phyloP scores from a whole-genome alignment of 1,284 basidiomycete genomes.

The Malassezia vespertilionis region DNA sequence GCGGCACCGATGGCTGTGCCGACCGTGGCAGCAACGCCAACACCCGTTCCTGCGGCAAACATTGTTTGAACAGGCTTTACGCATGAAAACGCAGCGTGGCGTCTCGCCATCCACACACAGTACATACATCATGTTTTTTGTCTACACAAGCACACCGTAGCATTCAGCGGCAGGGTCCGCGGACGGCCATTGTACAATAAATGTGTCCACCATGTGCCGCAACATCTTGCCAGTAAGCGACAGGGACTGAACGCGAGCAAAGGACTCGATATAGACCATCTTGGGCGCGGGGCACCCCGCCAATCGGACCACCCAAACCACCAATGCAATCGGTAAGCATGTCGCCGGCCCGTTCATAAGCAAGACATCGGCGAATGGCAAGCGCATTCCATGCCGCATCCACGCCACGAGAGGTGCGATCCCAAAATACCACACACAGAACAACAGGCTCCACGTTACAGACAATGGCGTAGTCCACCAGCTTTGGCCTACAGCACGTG shows the following conservation, averaged over 20 bases:
- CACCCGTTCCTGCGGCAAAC: background rate
- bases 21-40: background rate
- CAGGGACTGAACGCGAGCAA: slow-evolving; percentile 71
- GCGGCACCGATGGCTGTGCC: slow-evolving; percentile 10
- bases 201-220: slow-evolving; percentile 69
- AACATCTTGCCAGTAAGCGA: slow-evolving; percentile 77
- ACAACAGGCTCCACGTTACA: slow-evolving; percentile 19
- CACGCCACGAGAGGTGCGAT: slow-evolving; percentile 13
- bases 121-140: background rate
- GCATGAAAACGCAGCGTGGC: background rate
- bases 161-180: slow-evolving; percentile 4
- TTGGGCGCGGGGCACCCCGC: slow-evolving; percentile 53
- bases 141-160: slow-evolving; percentile 9
- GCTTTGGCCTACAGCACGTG: slow-evolving; percentile 52
- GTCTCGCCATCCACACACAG: background rate
- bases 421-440: slow-evolving; percentile 25
- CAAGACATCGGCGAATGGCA: slow-evolving; percentile 61
- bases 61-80: no score
- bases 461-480: slow-evolving; percentile 31
- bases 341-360: slow-evolving; percentile 93
- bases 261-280: slow-evolving; percentile 84
- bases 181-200: slow-evolving; percentile 49
- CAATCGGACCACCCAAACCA: slow-evolving; percentile 56
- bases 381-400: background rate
- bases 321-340: slow-evolving; percentile 66